These are phyloP conservation scores for Rhodotorula glutinis DNA, from an alignment of 1,284 basidiomycete species.

Conservation along the genomic window DNA sequence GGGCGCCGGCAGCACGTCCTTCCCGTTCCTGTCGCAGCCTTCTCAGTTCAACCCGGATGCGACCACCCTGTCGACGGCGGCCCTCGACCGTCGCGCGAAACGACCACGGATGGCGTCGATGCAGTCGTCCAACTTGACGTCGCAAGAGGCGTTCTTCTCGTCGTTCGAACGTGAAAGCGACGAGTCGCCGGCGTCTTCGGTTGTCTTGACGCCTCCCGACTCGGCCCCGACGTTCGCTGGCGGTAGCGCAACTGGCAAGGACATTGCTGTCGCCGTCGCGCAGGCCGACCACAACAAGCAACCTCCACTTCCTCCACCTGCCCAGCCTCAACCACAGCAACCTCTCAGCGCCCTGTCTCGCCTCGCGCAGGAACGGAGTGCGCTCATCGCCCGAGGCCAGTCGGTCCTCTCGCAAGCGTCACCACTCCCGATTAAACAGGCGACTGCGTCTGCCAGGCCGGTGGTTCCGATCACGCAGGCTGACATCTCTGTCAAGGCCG, in stretches of 20 bases:
- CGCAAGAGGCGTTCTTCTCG: constrained; percentile 7
- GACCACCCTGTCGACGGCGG: background rate
- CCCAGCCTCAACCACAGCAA: background rate
- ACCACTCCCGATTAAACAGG: constrained; percentile 17
- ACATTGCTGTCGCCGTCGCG: constrained; percentile 4
- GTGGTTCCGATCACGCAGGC: too few species aligned
- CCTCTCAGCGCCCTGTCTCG: constrained; percentile 11
- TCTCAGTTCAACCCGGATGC: constrained; percentile 7
- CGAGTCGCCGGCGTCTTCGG: constrained; percentile 26
- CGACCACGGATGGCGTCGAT: constrained; percentile 23
- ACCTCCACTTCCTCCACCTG: background rate
- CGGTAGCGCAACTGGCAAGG: too few species aligned
- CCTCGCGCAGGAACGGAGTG: constrained; percentile 17
- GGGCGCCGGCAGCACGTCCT: constrained; percentile 11
- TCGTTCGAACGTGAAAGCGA: constrained; percentile 12
- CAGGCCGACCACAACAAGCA: background rate
- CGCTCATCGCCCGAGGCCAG: constrained; percentile 9
- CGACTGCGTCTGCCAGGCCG: background rate
- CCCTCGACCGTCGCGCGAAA: background rate
- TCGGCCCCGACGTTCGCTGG: too few species aligned
- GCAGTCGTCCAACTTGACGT: background rate
- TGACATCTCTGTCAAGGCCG: constrained; percentile 7
- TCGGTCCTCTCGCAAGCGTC: constrained; percentile 6
- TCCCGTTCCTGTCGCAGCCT: constrained; percentile 12
- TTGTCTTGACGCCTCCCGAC: constrained; percentile 22